Conservation (phyloP, 164 flowering plant species). For the Platanus orientalis region DNA sequence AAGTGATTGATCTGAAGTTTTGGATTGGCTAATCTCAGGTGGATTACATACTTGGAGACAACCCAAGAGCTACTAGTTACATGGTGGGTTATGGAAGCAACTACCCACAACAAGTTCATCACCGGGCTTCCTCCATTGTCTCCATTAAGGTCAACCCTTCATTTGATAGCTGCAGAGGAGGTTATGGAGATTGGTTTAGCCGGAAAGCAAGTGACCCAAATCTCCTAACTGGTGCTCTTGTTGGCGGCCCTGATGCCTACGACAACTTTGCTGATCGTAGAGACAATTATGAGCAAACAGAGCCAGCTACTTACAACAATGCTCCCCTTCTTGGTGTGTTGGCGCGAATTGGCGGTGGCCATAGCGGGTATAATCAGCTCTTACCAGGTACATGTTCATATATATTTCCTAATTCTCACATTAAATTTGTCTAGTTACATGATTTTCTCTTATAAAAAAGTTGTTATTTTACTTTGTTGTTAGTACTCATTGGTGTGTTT, state of each 20-base stretch:
- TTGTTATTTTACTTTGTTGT: background rate
- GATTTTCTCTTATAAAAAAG: too few relatives aligned
- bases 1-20: too few relatives aligned
- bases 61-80: conserved; percentile 85
- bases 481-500: conserved; percentile 1
- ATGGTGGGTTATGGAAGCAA: conserved; percentile 88
- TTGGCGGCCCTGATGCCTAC: conserved; percentile 88
- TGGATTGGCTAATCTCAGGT: conserved; percentile 33
- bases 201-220: conserved; percentile 71
- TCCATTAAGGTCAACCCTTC: conserved; percentile 50
- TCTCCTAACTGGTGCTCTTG: conserved; percentile 72
- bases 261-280: conserved; percentile 81
- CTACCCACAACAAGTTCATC: conserved; percentile 70
- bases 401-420: too few relatives aligned
- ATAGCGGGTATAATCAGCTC: conserved; percentile 50
- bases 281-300: conserved; percentile 78
- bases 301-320: conserved; percentile 93
- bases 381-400: conserved; percentile 43
- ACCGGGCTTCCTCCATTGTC: conserved; percentile 74
- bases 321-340: conserved; percentile 73
- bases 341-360: conserved; percentile 58
- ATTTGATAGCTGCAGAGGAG: conserved; percentile 73
- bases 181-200: conserved; percentile 71
- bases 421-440: too few relatives aligned
- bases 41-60: conserved; percentile 87